phyloP scores from a whole-genome alignment of 2,329 filamentous ascomycete species.

The Penicillium sp. region DNA sequence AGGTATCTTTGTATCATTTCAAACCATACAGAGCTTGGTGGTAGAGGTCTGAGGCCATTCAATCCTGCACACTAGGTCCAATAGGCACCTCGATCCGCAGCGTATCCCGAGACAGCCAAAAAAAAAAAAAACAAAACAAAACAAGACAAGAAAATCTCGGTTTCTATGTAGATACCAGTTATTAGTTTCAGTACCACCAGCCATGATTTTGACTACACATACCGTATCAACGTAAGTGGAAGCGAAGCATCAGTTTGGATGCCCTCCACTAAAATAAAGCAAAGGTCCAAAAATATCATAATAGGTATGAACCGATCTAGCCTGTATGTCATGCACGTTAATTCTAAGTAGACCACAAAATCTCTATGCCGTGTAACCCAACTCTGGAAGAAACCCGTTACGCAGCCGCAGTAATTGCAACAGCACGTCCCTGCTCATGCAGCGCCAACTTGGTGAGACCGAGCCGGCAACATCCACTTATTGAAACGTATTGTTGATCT shows the following conservation, averaged over 20 bases:
- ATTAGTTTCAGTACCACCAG: background rate
- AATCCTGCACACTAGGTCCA: background rate
- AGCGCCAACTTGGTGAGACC: background rate
- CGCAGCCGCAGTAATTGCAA: background rate
- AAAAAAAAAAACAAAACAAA: too few relatives aligned
- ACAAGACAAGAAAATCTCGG: background rate
- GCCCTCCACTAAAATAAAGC: background rate
- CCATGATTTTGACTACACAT: background rate
- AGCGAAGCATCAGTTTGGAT: background rate
- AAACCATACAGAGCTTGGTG: background rate
- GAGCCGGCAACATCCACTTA: constrained; percentile 16
- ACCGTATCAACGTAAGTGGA: too few relatives aligned
- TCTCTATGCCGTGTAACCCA: background rate
- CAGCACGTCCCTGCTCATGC: background rate
- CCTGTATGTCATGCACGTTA: background rate
- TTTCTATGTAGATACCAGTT: background rate
- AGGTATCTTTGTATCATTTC: background rate
- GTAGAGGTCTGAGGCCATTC: background rate
- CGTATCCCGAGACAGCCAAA: background rate
- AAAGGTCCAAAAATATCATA: background rate
- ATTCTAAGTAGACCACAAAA: background rate
- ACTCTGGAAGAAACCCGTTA: background rate
- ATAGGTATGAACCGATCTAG: background rate
- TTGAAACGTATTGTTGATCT: constrained; percentile 61
- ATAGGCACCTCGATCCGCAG: background rate